Evolutionary conservation across 805 yeast genomes (phyloP), one percentile per base, ranked within the genome.

Genomic region (Zygoascus flipseniorum): DNA sequence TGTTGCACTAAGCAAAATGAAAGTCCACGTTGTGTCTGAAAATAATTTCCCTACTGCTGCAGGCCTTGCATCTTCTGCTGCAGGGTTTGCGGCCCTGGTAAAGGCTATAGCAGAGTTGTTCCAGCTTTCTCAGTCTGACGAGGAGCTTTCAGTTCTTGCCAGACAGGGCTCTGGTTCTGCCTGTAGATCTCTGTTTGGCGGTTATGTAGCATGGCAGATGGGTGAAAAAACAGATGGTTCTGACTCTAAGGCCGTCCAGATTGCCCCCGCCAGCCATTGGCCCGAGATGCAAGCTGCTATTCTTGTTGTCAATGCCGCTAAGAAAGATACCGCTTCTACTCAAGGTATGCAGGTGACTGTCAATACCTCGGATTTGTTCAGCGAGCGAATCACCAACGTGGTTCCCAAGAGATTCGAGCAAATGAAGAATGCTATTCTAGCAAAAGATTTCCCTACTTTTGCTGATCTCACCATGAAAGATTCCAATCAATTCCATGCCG

Each of bases 1-100:
- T 9, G 54, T 48, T 6, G 58, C 62, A 18, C 47, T 89, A 55
- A 78, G 92, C 32, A 62, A 73, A 18, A 81, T 79, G 79, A 76
- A 78, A 50, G 74, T 93, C 54, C 88, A 83, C 62, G 86, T 93
- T 60, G 95, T 88, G 13, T 83, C 95, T 28, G 96, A 89, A 66
- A 93, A 93, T 74, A 93, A 93, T 72, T 93, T 93, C 77, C 99
- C 99, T 51, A 93, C 99, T 26, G 99, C 99, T 32, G 99, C 99
- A 5, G 99, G 99, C 2, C 78, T 93, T 62, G 99, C 99, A 0
- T 89, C 97, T 0, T 86, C 96, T 5, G 99, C 99, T 13, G 98
- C 99, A 9, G 99, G 99, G 0, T 92, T 89, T 70, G 97, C 99
- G 37, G 99, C 99, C 9, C 76, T 93, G 56, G 95, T 92, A 20